Evolutionary conservation across 768 basidiomycete species (phyloP).

Genomic region (Amanita thiersii): DNA sequence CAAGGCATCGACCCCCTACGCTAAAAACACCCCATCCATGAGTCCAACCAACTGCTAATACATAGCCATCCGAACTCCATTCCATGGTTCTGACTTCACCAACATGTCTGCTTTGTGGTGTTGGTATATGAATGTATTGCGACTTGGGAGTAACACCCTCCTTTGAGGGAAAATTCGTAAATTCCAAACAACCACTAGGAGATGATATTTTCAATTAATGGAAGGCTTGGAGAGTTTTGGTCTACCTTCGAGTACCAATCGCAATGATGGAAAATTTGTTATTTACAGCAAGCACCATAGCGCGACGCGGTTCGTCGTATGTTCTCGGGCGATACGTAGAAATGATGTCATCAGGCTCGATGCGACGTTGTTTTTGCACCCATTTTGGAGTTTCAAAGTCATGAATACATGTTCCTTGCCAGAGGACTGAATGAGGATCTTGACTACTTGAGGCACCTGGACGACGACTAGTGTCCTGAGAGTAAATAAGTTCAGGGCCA

Average conservation of each 20-base stretch:
- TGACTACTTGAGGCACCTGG: not conserved
- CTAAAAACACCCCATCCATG: slow-evolving; percentile 88
- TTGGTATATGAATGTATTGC: slow-evolving; percentile 55
- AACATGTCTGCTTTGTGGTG: slow-evolving; percentile 45
- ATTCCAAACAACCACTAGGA: slow-evolving; percentile 58
- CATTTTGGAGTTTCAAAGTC: slow-evolving; percentile 66
- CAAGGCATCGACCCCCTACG: slow-evolving; percentile 80
- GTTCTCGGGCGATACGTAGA: slow-evolving; percentile 17
- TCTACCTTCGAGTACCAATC: slow-evolving; percentile 64
- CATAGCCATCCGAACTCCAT: slow-evolving; percentile 96
- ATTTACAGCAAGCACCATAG: slow-evolving; percentile 63
- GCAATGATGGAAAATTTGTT: slow-evolving; percentile 76
- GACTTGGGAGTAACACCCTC: slow-evolving; percentile 50
- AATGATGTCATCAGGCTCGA: slow-evolving; percentile 38
- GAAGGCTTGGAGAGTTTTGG: not conserved
- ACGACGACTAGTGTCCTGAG: not conserved
- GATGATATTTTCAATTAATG: not conserved
- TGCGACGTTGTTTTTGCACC: slow-evolving; percentile 66
- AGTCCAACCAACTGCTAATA: slow-evolving; percentile 87
- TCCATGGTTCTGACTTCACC: slow-evolving; percentile 65
- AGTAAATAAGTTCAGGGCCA: not conserved
- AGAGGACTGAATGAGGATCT: slow-evolving; percentile 24
- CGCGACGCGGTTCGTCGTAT: slow-evolving; percentile 62
- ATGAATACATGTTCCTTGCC: slow-evolving; percentile 79
- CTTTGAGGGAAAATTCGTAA: slow-evolving; percentile 60